These are phyloP conservation scores for Pestalotiopsis sp. DNA, from an alignment of 2,329 filamentous ascomycete species.

Conservation along the genomic window DNA sequence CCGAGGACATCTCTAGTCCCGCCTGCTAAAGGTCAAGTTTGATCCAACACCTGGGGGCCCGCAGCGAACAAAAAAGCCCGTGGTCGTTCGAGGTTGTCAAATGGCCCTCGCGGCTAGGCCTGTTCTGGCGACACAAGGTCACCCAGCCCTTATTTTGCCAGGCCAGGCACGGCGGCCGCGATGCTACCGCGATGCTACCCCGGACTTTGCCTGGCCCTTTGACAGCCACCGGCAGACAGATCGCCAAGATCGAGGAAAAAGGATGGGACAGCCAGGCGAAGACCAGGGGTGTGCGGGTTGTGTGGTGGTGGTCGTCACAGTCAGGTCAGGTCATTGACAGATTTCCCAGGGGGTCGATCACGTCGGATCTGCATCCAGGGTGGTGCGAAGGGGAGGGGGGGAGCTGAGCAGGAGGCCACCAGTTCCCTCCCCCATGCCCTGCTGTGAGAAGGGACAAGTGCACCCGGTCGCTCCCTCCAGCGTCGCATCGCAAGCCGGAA, in stretches of 20 bases:
- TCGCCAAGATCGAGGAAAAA: neutral
- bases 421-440: constrained; percentile 6
- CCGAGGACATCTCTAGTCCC: no score
- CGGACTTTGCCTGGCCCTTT: neutral
- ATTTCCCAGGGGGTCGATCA: neutral
- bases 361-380: constrained; percentile 7
- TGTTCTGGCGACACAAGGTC: neutral
- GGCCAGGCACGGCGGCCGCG: neutral
- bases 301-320: neutral
- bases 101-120: neutral
- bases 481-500: neutral
- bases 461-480: neutral
- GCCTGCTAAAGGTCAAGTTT: no score
- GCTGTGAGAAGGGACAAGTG: neutral
- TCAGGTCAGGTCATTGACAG: neutral
- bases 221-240: neutral
- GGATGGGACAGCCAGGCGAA: neutral
- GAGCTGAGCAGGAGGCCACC: constrained; percentile 11
- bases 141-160: neutral
- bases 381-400: neutral
- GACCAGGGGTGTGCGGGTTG: neutral
- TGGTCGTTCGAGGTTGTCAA: neutral
- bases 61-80: no score
- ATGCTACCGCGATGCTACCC: neutral
- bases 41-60: no score